A percentile compares a stretch with the other conserved stretches of the same genome.
Evolutionary conservation across 257 asterid genomes (phyloP).

Genomic region (Parsonsia alboflavescens): DNA sequence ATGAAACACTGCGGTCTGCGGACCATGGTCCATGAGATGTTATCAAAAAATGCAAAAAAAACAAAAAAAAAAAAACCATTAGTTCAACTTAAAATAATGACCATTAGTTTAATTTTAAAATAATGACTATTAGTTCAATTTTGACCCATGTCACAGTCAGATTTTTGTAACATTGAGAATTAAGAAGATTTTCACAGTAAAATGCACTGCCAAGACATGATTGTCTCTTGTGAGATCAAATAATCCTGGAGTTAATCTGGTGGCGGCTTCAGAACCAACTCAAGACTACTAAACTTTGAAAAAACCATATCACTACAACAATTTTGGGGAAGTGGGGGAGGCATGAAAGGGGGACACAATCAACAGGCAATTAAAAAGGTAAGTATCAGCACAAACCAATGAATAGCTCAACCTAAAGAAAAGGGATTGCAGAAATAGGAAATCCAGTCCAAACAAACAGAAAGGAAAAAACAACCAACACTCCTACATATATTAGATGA

Average conservation of each 20-base stretch:
- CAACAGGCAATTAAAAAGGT: background rate
- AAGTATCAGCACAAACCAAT: background rate
- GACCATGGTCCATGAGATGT: background rate
- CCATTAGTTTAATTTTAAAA: too few relatives aligned
- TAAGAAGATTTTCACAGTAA: background rate
- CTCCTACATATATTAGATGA: slow-evolving; percentile 4
- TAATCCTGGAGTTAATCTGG: background rate
- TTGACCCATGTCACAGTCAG: background rate
- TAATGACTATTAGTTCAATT: too few relatives aligned
- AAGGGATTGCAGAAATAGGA: background rate
- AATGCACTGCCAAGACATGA: background rate
- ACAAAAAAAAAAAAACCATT: background rate
- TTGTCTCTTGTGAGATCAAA: background rate
- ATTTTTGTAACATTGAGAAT: background rate
- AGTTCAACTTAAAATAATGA: too few relatives aligned
- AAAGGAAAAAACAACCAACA: background rate
- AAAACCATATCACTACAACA: background rate
- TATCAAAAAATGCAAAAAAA: background rate
- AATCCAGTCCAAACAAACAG: slow-evolving; percentile 1
- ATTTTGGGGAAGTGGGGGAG: background rate
- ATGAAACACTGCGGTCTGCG: background rate
- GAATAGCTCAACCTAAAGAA: background rate
- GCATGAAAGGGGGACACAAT: background rate
- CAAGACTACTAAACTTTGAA: background rate
- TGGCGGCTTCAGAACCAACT: background rate